Evolutionary conservation across 257 asterid genomes (phyloP), one percentile per base, ranked within the genome.

Genomic region (Verbascum thapsus): DNA sequence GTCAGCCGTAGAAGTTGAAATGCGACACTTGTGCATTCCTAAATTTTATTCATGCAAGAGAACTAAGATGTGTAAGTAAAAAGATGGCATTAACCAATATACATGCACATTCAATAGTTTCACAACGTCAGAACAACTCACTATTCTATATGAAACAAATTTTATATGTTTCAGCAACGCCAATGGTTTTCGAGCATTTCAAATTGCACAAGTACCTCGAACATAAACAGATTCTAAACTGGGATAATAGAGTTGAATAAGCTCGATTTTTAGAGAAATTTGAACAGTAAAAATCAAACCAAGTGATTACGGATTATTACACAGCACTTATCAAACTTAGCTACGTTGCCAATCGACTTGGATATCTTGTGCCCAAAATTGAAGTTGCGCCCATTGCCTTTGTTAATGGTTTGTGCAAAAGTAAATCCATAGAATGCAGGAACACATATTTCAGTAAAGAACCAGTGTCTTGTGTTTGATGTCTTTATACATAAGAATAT

Each of bases 281-380:
- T 59, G 54, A 10, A 18, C 20, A 41, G 3, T 8, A 6, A 37
- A 39, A 12, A 8, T 7, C 32, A 47, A 32, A 43, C 16, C 15
- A n/a, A 8, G 2, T 37, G 18, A 35, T 50, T 2, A 3, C 22
- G 58, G 41, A 39, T 8, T 64, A 39, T 12, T 19, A 39, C 22
- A 67, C 37, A 35, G 30, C 11, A 20, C 18, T 49, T 58, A 53
- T 40, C 20, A 58, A 48, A 16, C 57, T 45, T 32, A 66, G 58
- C 40, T n/a, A 20, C 7, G 22, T 49, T 22, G 48, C 19, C 49
- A 52, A 20, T 44, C n/a, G 15, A 58, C 10, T 39, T 52, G 10
- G 58, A 42, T 12, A 53, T 53, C 10, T 26, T 0, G 32, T 17
- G 18, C 56, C 56, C 58, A 56, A n/a, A n/a, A 3, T 12, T 9